These are phyloP conservation scores for Magnaporthiopsis rhizophila DNA, from an alignment of 2,329 filamentous ascomycete species.

Conservation along the genomic window DNA sequence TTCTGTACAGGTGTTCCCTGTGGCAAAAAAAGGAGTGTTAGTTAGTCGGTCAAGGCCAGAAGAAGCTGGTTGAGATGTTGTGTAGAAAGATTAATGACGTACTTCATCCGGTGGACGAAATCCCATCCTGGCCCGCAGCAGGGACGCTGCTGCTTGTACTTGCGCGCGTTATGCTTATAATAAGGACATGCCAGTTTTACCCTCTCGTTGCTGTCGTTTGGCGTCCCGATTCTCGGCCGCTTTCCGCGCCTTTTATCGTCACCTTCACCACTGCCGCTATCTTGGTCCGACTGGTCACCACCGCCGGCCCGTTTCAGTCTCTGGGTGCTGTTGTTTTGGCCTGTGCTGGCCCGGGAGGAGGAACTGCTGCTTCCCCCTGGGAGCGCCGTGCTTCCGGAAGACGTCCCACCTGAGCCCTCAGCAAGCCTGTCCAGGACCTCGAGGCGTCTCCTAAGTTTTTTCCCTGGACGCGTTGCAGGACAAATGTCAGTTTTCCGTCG, in stretches of 20 bases:
- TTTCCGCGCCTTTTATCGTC: constrained; percentile 2
- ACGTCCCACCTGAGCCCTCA: background rate
- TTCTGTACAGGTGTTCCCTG: constrained; percentile 30
- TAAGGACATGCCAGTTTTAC: constrained; percentile 28
- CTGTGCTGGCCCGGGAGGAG: background rate
- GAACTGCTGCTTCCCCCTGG: background rate
- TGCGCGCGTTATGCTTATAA: constrained; percentile 29
- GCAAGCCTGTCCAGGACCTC: background rate
- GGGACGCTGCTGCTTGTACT: constrained; percentile 24
- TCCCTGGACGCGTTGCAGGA: background rate
- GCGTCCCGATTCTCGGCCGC: background rate
- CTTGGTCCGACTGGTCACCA: background rate
- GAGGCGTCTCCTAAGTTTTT: background rate
- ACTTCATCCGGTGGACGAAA: constrained; percentile 31
- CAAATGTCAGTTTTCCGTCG: background rate
- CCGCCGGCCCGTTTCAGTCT: background rate
- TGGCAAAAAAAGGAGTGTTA: background rate
- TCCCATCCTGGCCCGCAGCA: constrained; percentile 30
- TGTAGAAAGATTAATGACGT: constrained; percentile 6
- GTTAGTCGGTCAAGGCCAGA: background rate
- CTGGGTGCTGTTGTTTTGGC: background rate
- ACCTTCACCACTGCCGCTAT: constrained; percentile 6
- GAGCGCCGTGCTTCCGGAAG: background rate
- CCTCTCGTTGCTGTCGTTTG: constrained; percentile 4
- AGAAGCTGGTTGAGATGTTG: background rate